phyloP scores from a whole-genome alignment of 23 red algal genomes.

The Chondrus crispus region DNA sequence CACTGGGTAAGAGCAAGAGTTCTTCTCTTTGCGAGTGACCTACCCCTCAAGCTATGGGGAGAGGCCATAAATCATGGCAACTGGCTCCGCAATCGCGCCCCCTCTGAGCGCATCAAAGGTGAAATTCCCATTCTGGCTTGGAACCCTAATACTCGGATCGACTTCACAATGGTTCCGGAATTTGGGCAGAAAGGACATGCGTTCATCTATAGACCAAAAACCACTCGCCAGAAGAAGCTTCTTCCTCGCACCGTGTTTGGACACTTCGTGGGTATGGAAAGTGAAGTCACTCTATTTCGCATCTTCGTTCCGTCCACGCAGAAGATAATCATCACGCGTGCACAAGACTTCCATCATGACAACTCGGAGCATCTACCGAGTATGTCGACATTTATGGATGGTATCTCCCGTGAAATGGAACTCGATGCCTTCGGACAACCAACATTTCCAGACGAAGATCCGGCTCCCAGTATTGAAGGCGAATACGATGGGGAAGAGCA shows the following conservation, averaged over 20 bases:
- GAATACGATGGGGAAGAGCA: too few relatives aligned
- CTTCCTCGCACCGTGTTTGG: background rate
- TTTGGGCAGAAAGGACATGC: background rate
- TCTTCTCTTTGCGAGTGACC: background rate
- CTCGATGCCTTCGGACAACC: too few relatives aligned
- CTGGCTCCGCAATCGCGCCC: background rate
- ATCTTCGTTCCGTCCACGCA: background rate
- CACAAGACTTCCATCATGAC: too few relatives aligned
- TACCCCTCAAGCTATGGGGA: conserved; percentile 6
- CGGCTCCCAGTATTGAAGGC: too few relatives aligned
- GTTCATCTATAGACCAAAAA: background rate
- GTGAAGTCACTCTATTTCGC: background rate
- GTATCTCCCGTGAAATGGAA: too few relatives aligned
- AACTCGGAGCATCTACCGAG: too few relatives aligned
- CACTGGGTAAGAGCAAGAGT: background rate
- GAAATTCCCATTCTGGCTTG: background rate
- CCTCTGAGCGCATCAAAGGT: background rate
- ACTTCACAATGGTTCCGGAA: background rate
- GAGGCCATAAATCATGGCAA: conserved; percentile 24
- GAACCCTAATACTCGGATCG: background rate
- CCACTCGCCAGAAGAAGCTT: background rate
- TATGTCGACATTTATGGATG: too few relatives aligned
- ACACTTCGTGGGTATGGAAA: conserved; percentile 11
- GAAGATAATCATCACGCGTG: background rate
- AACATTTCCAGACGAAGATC: too few relatives aligned